A percentile compares a stretch with the other conserved stretches of the same genome.
These are phyloP conservation scores for Termitomyces sp. DNA, from an alignment of 768 basidiomycete genomes.

Conservation along the genomic window DNA sequence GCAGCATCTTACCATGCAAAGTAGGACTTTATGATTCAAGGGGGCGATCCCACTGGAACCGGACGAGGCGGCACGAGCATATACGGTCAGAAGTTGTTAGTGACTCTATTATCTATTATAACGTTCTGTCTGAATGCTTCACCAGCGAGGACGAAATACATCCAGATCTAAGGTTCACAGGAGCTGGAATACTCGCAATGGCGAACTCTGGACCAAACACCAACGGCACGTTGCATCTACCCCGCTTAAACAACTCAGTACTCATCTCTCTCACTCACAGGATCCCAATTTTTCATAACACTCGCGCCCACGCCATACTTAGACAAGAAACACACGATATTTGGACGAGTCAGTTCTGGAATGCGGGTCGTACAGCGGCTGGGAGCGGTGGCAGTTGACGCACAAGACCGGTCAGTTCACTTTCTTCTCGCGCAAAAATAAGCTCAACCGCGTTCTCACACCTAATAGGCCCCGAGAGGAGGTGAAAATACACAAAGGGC, in stretches of 20 bases:
- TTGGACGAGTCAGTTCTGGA: conserved; percentile 85
- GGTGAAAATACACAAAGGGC: conserved; percentile 84
- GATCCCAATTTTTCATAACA: conserved; percentile 93
- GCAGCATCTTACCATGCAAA: neutral
- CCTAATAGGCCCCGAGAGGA: conserved; percentile 58
- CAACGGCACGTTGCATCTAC: conserved; percentile 48
- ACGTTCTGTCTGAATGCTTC: conserved; percentile 4
- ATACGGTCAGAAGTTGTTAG: conserved; percentile 83
- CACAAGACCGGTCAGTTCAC: conserved; percentile 70
- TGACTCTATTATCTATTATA: conserved; percentile 11
- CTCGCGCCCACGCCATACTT: conserved; percentile 79
- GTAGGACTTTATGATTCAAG: conserved; percentile 97
- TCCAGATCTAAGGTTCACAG: conserved; percentile 88
- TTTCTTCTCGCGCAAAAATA: neutral
- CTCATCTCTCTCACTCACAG: conserved; percentile 38
- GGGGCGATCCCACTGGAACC: conserved; percentile 93
- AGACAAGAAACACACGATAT: conserved; percentile 84
- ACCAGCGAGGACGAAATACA: conserved; percentile 84
- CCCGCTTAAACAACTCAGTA: conserved; percentile 31
- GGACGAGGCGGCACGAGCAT: conserved; percentile 89
- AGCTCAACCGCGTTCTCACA: neutral
- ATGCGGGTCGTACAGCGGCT: conserved; percentile 91
- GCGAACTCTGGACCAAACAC: conserved; percentile 97
- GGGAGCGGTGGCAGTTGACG: conserved; percentile 86
- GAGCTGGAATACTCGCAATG: conserved; percentile 94